Evolutionary conservation across 1,284 basidiomycete species (phyloP).

Genomic region (Cutaneotrichosporon cutaneum): DNA sequence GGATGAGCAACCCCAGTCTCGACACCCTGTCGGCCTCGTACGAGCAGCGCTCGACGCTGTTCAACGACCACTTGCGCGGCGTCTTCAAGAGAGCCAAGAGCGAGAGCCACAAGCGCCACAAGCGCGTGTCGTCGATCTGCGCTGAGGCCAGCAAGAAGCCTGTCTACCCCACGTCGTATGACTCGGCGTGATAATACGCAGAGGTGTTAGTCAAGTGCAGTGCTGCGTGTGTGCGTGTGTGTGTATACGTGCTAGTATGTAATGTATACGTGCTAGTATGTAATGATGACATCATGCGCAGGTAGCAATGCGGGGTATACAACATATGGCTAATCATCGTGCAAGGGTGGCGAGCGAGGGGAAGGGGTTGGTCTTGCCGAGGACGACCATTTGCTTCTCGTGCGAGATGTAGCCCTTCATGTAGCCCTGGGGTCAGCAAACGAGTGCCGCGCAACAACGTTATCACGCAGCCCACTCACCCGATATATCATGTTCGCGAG

Average conservation of each 20-base stretch:
- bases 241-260: neutral
- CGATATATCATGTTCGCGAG: slow-evolving; percentile 92
- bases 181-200: neutral
- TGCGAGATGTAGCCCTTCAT: slow-evolving; percentile 96
- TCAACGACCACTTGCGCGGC: neutral
- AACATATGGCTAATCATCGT: slow-evolving; percentile 22
- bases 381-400: slow-evolving; percentile 85
- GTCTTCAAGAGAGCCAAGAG: neutral
- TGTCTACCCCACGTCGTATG: neutral
- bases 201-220: neutral
- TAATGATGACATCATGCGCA: neutral
- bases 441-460: neutral
- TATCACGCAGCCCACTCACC: slow-evolving; percentile 46
- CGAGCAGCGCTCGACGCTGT: slow-evolving; percentile 1
- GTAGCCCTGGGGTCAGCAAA: slow-evolving; percentile 60
- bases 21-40: neutral
- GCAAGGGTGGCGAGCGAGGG: slow-evolving; percentile 56
- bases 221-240: neutral
- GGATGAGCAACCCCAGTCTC: neutral
- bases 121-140: neutral
- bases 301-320: slow-evolving; percentile 3
- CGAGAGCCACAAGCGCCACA: neutral
- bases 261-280: neutral
- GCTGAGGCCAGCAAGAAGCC: neutral
- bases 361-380: slow-evolving; percentile 79